Percentiles rank a stretch among this genome's conserved stretches.
These are phyloP conservation scores for Russula vinacea DNA, from an alignment of 768 basidiomycete genomes.

Conservation along the genomic window DNA sequence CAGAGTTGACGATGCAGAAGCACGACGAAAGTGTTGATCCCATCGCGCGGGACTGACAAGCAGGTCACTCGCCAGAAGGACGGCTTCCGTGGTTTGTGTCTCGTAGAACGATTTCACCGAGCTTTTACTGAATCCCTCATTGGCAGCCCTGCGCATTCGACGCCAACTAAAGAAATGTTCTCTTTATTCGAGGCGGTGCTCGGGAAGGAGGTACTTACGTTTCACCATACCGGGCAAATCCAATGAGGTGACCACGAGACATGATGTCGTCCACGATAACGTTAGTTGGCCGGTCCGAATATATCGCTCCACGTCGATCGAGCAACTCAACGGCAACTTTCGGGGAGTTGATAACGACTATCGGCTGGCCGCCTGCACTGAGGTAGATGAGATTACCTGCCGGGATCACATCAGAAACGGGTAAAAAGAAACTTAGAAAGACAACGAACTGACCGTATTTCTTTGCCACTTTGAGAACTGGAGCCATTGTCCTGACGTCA, in stretches of 20 bases:
- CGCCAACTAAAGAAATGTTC: background rate
- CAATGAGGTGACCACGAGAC: background rate
- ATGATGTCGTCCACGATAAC: conserved; percentile 2
- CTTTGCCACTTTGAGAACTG: background rate
- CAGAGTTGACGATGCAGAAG: background rate
- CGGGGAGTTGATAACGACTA: background rate
- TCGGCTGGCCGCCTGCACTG: background rate
- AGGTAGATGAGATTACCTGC: conserved; percentile 5
- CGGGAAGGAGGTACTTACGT: background rate
- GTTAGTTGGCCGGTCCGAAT: conserved; percentile 1
- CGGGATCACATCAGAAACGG: background rate
- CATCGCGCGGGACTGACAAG: background rate
- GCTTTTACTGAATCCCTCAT: background rate
- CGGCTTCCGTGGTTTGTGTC: background rate
- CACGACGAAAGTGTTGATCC: background rate
- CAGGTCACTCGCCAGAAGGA: background rate
- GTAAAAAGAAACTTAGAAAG: background rate
- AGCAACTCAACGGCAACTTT: background rate
- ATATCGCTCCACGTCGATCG: background rate
- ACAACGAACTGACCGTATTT: background rate
- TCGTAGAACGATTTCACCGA: background rate
- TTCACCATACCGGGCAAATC: background rate
- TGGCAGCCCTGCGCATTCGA: background rate
- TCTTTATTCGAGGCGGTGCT: background rate
- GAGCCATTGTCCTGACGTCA: background rate